Conservation (phyloP, 1,139 yeast genomes). For the Saccharomycopsis hybrid region DNA sequence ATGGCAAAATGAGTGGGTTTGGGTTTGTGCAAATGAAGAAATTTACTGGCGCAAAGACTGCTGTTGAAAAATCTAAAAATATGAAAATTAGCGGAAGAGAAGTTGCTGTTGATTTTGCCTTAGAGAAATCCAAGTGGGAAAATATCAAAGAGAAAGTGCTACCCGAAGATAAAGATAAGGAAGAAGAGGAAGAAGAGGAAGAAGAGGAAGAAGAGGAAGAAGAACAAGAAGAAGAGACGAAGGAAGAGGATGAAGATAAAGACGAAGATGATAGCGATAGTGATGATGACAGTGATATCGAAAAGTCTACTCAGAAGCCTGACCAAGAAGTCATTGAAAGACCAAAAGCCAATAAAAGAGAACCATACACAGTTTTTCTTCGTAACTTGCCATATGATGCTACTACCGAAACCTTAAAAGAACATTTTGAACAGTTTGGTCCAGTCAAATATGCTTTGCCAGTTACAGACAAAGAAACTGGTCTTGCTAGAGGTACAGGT, state of each 20-base stretch:
- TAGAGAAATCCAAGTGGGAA: constrained; percentile 82
- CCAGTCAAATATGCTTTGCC: constrained; percentile 89
- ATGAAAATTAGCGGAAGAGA: constrained; percentile 83
- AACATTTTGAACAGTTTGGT: constrained; percentile 81
- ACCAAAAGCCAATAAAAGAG: constrained; percentile 52
- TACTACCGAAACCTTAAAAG: constrained; percentile 65
- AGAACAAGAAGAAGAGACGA: constrained; percentile 26
- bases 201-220: constrained; percentile 27
- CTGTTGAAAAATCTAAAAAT: constrained; percentile 66
- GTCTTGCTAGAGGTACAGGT: constrained; percentile 89
- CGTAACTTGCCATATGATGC: constrained; percentile 95
- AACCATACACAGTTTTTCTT: constrained; percentile 68
- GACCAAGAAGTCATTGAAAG: constrained; percentile 28
- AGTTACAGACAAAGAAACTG: constrained; percentile 79
- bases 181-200: constrained; percentile 26
- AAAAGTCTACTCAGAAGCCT: constrained; percentile 32
- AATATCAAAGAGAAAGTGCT: constrained; percentile 37
- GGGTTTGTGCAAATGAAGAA: constrained; percentile 91
- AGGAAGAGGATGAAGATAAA: constrained; percentile 31
- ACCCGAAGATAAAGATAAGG: constrained; percentile 33
- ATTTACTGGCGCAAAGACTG: constrained; percentile 69
- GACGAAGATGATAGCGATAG: constrained; percentile 31
- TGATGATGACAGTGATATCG: constrained; percentile 32
- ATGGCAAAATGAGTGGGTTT: constrained; percentile 91
- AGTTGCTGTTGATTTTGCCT: constrained; percentile 91